Conservation (phyloP, 2,329 filamentous ascomycete species). For the Periglandula ipomoeae region DNA sequence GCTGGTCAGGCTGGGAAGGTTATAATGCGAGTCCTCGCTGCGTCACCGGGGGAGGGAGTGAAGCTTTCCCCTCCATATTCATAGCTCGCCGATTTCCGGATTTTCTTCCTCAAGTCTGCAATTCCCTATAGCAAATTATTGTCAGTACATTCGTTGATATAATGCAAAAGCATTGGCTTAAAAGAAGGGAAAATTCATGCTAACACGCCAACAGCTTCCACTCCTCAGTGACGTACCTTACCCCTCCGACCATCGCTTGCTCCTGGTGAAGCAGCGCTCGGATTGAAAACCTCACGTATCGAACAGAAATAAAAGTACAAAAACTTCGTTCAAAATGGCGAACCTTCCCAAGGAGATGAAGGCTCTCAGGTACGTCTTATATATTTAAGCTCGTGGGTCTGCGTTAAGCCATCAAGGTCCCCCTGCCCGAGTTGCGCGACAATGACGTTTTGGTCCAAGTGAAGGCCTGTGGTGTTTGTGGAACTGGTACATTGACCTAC, state of each 20-base stretch:
- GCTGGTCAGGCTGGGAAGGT: background rate
- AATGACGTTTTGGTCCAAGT: conserved; percentile 57
- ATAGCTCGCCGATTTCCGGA: background rate
- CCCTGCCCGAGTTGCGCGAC: conserved; percentile 50
- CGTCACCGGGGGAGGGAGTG: background rate
- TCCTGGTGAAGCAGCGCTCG: background rate
- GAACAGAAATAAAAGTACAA: background rate
- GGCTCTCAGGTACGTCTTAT: conserved; percentile 44
- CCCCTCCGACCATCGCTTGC: background rate
- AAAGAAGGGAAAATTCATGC: too few relatives aligned
- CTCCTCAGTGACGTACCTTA: background rate
- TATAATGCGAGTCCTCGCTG: conserved; percentile 3
- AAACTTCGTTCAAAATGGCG: conserved; percentile 16
- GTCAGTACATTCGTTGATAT: background rate
- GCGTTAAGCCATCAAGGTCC: conserved; percentile 21
- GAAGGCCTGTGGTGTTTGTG: conserved; percentile 57
- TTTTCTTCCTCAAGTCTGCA: background rate
- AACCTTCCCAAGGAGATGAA: conserved; percentile 48
- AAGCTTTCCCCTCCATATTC: background rate
- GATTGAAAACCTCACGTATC: background rate
- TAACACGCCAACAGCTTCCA: background rate
- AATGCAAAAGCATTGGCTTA: background rate
- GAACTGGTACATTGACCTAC: conserved; percentile 34
- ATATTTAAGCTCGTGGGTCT: conserved; percentile 4
- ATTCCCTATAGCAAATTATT: background rate